Base-by-base conservation (phyloP, 129 eudicot genomes). In the Glebionis coronaria region DNA sequence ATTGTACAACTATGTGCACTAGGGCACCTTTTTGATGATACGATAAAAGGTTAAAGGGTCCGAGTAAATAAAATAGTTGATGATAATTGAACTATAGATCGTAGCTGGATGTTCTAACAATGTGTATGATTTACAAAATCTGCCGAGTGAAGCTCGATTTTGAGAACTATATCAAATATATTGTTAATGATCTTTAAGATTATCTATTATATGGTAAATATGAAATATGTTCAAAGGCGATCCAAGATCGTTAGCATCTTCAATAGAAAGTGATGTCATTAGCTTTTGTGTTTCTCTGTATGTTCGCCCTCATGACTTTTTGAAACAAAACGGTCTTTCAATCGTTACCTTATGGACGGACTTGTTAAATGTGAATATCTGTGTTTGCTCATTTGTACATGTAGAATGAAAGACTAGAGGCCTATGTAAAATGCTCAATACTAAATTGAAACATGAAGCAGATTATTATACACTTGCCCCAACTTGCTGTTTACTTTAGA, bases 1-100 rank as follows among this genome's bases (percentile, higher is more conserved):
- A 62, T 64, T 84, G 5, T 86, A 93, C 78, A 86, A 78, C 95
- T 88, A 40, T 82, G 82, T 18, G 77, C 97, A 12, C 20, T 93
- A 47, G 72, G 90, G 44, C 88, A 82, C 73, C 74, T 93, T 28
- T 93, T 72, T 93, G 75, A 88, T 89, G 97, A 89, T n/a, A 86
- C 63, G 89, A 93, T 44, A 86, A 73, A 93, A 86, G 69, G 95
- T 76, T 12, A 93, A 84, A 72, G 75, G 73, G 45, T 84, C 94
- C 4, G 92, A 89, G 80, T 93, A 16, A 75, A 90, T 61, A 74
- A 3, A n/a, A 46, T 46, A 46, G 12, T 46, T 46, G 52, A 3
- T 6, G 52, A 46, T 46, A 46, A 46, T n/a, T 46, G 14, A 4
- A 46, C 12, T 46, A 46, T 12, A 12, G n/a, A 46, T 11, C 2